phyloP scores from a whole-genome alignment of 306 rosid species.

The Trifolium dubium region DNA sequence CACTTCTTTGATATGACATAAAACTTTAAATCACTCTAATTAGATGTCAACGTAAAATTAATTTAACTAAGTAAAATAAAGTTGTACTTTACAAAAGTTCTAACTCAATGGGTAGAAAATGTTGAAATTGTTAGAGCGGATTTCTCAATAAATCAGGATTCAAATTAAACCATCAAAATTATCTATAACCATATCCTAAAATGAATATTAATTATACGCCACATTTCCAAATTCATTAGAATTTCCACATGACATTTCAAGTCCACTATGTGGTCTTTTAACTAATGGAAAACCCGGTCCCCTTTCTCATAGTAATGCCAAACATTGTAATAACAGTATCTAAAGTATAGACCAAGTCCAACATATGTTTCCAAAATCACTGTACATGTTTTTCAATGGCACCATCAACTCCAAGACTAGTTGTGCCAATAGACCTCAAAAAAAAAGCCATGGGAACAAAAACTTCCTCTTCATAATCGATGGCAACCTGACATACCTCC shows the following conservation, averaged over 20 bases:
- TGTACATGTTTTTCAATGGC: conserved; percentile 55
- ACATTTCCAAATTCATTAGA: no score
- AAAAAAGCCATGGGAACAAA: conserved; percentile 80
- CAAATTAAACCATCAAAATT: no score
- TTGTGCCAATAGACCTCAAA: conserved; percentile 68
- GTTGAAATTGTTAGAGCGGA: no score
- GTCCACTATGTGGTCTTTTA: conserved; percentile 39
- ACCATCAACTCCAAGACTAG: conserved; percentile 57
- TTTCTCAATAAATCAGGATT: no score
- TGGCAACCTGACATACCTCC: conserved; percentile 80
- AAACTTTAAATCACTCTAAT: no score
- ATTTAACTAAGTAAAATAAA: no score
- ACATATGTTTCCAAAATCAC: background rate
- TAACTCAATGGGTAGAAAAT: no score
- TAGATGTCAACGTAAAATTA: no score
- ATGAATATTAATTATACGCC: background rate
- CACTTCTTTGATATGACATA: no score
- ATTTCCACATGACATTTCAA: background rate
- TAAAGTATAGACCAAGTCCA: conserved; percentile 5
- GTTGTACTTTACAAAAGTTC: no score
- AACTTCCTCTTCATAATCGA: conserved; percentile 77
- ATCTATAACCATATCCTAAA: background rate
- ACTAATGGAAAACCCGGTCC: conserved; percentile 15
- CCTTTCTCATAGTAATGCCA: conserved; percentile 23
- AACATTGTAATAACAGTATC: conserved; percentile 18